Percentiles rank a stretch among this genome's conserved stretches.
These are phyloP conservation scores for Starmera quercuum DNA, from an alignment of 805 yeast genomes.

Conservation along the genomic window DNA sequence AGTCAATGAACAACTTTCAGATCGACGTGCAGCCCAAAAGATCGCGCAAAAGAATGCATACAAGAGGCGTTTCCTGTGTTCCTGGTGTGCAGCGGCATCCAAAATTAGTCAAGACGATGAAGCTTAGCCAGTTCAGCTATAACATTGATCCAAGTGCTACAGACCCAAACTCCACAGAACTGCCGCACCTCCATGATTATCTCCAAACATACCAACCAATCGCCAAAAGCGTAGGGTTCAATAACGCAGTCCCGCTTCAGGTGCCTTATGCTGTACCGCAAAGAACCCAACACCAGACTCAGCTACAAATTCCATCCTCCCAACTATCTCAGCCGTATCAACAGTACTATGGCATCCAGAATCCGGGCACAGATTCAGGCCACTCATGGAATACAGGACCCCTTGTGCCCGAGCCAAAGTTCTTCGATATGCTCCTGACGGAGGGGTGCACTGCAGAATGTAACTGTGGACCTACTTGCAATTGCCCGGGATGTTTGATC, in stretches of 20 bases:
- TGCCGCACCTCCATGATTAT: neutral
- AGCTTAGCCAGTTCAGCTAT: neutral
- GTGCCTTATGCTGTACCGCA: no score
- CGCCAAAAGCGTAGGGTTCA: neutral
- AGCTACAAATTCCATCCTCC: no score
- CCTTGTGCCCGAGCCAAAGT: neutral
- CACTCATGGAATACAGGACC: neutral
- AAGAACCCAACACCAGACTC: no score
- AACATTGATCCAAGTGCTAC: neutral
- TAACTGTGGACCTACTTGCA: constrained; percentile 18
- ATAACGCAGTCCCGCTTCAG: no score
- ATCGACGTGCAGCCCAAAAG: neutral
- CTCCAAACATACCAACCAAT: neutral
- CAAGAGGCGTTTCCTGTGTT: neutral
- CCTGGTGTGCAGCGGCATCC: neutral
- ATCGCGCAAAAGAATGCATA: neutral
- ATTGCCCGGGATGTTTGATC: constrained; percentile 19
- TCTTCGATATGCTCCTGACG: constrained; percentile 13
- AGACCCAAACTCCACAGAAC: neutral
- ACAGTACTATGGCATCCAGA: no score
- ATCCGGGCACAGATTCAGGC: no score
- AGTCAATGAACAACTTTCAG: constrained; percentile 11
- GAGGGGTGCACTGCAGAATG: constrained; percentile 19
- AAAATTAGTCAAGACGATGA: neutral
- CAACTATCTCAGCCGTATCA: no score